These are phyloP conservation scores for Asterophora lycoperdoides DNA, from an alignment of 768 basidiomycete genomes.

Conservation along the genomic window DNA sequence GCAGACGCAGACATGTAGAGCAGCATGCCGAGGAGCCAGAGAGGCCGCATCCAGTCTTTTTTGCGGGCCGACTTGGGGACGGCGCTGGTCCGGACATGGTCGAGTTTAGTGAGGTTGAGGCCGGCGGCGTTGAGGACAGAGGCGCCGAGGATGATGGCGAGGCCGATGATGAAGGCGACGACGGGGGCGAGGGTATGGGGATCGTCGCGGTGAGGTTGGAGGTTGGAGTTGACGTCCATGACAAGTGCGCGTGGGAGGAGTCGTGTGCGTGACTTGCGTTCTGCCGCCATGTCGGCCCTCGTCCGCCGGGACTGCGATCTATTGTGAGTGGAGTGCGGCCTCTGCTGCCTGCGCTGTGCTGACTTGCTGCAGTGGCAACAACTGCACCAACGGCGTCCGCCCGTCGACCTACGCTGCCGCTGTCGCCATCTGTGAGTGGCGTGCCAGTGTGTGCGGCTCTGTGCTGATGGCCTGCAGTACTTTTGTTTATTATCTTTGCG, in stretches of 20 bases:
- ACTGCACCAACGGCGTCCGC: conserved; percentile 4
- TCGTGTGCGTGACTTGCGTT: no score
- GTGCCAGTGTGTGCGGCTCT: background rate
- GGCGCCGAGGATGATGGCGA: conserved; percentile 78
- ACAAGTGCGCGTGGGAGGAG: background rate
- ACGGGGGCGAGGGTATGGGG: conserved; percentile 10
- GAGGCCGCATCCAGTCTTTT: conserved; percentile 75
- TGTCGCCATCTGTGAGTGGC: conserved; percentile 4
- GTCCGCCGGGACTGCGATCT: conserved; percentile 4
- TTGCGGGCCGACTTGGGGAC: conserved; percentile 73
- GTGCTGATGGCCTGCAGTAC: background rate
- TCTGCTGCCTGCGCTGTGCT: background rate
- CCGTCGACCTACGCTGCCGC: conserved; percentile 11
- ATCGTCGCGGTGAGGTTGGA: background rate
- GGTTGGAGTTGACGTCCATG: conserved; percentile 10
- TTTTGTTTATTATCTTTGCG: conserved; percentile 2
- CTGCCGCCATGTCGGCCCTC: background rate
- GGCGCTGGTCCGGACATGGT: conserved; percentile 75
- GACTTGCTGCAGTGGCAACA: background rate
- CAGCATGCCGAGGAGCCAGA: conserved; percentile 90
- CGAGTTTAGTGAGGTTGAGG: conserved; percentile 91
- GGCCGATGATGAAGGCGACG: conserved; percentile 77
- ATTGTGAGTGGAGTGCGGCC: conserved; percentile 1
- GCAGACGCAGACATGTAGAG: conserved; percentile 89
- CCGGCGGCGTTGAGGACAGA: conserved; percentile 89